Percentiles rank a stretch among this genome's conserved stretches.
phyloP scores from a whole-genome alignment of 1,139 yeast genomes.

The Yamadazyma taylorii region DNA sequence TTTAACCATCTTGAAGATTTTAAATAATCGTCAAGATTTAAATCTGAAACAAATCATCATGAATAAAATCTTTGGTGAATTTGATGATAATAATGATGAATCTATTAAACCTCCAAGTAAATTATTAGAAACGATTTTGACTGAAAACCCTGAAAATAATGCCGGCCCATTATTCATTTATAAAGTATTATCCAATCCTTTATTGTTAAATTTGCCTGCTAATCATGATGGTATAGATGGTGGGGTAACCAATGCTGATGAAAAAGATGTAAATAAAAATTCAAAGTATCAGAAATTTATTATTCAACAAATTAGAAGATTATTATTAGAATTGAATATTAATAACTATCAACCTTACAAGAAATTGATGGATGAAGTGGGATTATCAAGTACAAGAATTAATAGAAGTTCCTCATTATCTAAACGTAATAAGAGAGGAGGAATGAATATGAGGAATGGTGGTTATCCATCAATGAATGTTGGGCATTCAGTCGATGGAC shows the following conservation, averaged over 20 bases:
- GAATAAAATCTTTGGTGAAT: slow-evolving; percentile 62
- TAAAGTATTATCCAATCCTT: slow-evolving; percentile 71
- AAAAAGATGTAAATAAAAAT: slow-evolving; percentile 19
- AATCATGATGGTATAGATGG: slow-evolving; percentile 17
- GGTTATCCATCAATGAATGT: background rate
- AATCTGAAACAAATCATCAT: slow-evolving; percentile 62
- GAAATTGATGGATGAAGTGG: slow-evolving; percentile 90
- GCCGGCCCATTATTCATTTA: slow-evolving; percentile 86
- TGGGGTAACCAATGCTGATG: slow-evolving; percentile 2
- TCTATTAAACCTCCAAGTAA: slow-evolving; percentile 26
- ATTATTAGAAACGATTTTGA: slow-evolving; percentile 48
- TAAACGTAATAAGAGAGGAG: slow-evolving; percentile 15
- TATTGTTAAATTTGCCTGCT: slow-evolving; percentile 40
- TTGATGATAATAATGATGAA: slow-evolving; percentile 25
- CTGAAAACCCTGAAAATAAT: slow-evolving; percentile 49
- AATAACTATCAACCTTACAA: slow-evolving; percentile 70
- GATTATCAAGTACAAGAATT: slow-evolving; percentile 50
- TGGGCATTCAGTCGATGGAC: background rate
- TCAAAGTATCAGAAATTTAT: slow-evolving; percentile 59
- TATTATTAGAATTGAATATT: slow-evolving; percentile 58
- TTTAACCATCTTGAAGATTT: slow-evolving; percentile 74
- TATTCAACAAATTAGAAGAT: slow-evolving; percentile 57
- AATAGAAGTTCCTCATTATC: slow-evolving; percentile 28
- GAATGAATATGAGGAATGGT: slow-evolving; percentile 5
- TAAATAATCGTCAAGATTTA: slow-evolving; percentile 67